Evolutionary conservation across 768 basidiomycete genomes (phyloP).

Genomic region (Tricholoma saponaceum): DNA sequence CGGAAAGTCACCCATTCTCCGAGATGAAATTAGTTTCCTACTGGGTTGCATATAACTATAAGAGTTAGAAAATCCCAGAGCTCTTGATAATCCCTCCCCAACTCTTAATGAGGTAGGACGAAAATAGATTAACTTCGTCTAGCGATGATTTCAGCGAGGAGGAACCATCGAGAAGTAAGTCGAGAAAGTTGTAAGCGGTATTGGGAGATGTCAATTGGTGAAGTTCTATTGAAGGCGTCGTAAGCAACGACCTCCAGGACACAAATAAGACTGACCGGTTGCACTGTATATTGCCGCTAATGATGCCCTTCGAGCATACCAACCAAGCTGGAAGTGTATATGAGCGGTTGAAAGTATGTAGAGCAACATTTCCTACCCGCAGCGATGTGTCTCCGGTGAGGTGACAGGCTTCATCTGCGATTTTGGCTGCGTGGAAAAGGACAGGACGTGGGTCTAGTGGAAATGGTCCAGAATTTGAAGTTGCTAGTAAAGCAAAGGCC

Average conservation of each 20-base stretch:
- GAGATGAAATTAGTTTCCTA: too few species aligned
- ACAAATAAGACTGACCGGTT: constrained; percentile 42
- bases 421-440: constrained; percentile 50
- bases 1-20: too few species aligned
- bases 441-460: constrained; percentile 59
- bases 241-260: background rate
- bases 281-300: constrained; percentile 67
- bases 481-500: constrained; percentile 71
- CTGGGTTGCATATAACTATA: background rate
- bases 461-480: constrained; percentile 43
- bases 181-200: constrained; percentile 64
- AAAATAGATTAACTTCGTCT: constrained; percentile 51
- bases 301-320: constrained; percentile 69
- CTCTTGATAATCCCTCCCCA: constrained; percentile 73
- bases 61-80: constrained; percentile 44
- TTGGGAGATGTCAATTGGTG: constrained; percentile 78
- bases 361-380: constrained; percentile 42
- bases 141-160: constrained; percentile 40
- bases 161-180: constrained; percentile 53
- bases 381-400: constrained; percentile 47
- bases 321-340: constrained; percentile 45
- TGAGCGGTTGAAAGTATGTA: background rate
- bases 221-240: constrained; percentile 43
- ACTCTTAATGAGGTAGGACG: constrained; percentile 59
- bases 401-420: constrained; percentile 73